Conservation (phyloP, 768 basidiomycete genomes). For the Russula sp. region DNA sequence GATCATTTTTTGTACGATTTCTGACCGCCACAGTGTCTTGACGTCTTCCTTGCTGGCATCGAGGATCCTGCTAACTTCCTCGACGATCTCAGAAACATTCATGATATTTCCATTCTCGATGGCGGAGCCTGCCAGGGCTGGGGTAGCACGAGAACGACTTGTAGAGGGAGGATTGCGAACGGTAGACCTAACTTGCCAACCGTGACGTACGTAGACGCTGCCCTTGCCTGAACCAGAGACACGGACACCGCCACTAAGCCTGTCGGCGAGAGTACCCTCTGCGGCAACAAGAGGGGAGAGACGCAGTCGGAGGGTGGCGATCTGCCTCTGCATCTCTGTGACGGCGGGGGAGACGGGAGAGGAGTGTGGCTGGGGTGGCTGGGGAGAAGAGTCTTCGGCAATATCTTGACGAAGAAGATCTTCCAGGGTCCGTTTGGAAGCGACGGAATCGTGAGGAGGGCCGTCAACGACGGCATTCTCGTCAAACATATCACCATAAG, state of each 20-base stretch:
- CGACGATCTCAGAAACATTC: constrained; percentile 13
- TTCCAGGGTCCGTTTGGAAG: constrained; percentile 7
- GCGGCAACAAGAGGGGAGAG: constrained; percentile 53
- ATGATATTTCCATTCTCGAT: neutral
- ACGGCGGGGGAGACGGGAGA: neutral
- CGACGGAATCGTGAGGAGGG: neutral
- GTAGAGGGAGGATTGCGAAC: constrained; percentile 28
- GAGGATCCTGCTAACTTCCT: constrained; percentile 35
- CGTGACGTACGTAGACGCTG: constrained; percentile 67
- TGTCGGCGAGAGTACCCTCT: constrained; percentile 59
- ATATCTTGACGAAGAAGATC: neutral
- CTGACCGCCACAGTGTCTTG: constrained; percentile 63
- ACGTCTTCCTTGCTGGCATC: constrained; percentile 56
- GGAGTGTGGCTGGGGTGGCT: neutral
- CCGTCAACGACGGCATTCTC: neutral
- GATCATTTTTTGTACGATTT: constrained; percentile 62
- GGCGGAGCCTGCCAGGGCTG: neutral
- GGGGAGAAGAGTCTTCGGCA: neutral
- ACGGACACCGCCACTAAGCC: constrained; percentile 64
- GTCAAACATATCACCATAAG: constrained; percentile 22
- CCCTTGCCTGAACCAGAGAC: constrained; percentile 73
- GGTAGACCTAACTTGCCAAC: constrained; percentile 70
- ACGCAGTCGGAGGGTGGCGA: constrained; percentile 42
- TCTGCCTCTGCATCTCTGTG: constrained; percentile 16
- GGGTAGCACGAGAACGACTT: constrained; percentile 16